A percentile compares a stretch with the other conserved stretches of the same genome.
These are phyloP conservation scores for Calycina herbarum DNA, from an alignment of 2,329 filamentous ascomycete genomes.

Conservation along the genomic window DNA sequence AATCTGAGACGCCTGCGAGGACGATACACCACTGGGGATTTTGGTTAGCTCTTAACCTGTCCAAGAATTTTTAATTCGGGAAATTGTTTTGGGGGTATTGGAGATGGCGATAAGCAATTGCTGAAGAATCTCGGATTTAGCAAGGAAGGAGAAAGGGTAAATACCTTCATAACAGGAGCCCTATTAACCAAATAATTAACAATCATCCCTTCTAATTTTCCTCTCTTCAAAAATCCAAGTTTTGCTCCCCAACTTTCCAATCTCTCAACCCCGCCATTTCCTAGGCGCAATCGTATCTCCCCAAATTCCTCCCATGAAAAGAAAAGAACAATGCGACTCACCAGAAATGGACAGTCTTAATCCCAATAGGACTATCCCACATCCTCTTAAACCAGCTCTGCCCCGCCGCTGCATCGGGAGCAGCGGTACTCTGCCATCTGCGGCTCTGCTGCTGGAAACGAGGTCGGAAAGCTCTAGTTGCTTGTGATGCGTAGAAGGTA, in stretches of 20 bases:
- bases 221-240: neutral
- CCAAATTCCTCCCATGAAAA: neutral
- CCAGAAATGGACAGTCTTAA: slow-evolving; percentile 99
- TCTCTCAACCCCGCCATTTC: neutral
- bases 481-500: slow-evolving; percentile 49
- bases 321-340: slow-evolving; percentile 43
- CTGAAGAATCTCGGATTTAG: neutral
- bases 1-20: slow-evolving; percentile 87
- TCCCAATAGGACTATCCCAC: slow-evolving; percentile 77
- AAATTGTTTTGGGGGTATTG: neutral
- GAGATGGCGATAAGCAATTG: neutral
- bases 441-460: slow-evolving; percentile 47
- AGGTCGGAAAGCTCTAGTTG: slow-evolving; percentile 45
- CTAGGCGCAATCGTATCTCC: neutral
- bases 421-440: slow-evolving; percentile 68
- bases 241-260: neutral
- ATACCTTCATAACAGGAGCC: slow-evolving; percentile 89
- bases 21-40: slow-evolving; percentile 78
- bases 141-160: neutral
- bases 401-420: slow-evolving; percentile 43
- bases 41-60: slow-evolving; percentile 10
- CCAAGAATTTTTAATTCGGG: neutral
- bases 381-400: slow-evolving; percentile 70
- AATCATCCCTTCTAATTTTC: neutral
- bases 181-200: slow-evolving; percentile 44